These are phyloP conservation scores for Galium porrigens DNA, from an alignment of 305 asterid species.

Conservation along the genomic window DNA sequence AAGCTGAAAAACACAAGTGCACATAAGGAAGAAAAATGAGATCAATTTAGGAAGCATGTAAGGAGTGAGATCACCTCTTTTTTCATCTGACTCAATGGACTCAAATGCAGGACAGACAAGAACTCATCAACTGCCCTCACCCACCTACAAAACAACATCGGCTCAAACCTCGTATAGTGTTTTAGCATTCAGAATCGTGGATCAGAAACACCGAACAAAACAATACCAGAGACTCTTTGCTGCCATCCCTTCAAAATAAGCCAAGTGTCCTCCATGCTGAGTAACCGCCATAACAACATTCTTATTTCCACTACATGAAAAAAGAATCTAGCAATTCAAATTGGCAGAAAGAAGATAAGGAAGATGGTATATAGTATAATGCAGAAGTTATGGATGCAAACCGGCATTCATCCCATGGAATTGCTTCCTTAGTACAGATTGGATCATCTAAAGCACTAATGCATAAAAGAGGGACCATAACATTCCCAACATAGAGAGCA, in stretches of 20 bases:
- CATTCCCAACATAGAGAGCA: slow-evolving; percentile 48
- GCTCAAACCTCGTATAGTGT: not conserved
- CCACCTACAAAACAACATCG: slow-evolving; percentile 49
- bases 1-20: no score
- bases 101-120: slow-evolving; percentile 46
- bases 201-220: not conserved
- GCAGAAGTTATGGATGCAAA: slow-evolving; percentile 10
- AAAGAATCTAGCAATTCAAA: not conserved
- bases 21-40: no score
- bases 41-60: not conserved
- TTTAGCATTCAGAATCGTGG: not conserved
- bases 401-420: slow-evolving; percentile 98
- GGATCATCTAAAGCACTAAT: slow-evolving; percentile 81
- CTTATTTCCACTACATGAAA: slow-evolving; percentile 46
- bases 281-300: slow-evolving; percentile 77
- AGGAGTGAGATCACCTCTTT: slow-evolving; percentile 29
- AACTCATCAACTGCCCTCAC: slow-evolving; percentile 90
- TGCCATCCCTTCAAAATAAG: slow-evolving; percentile 69
- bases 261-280: slow-evolving; percentile 83
- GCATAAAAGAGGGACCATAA: slow-evolving; percentile 78
- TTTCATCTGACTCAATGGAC: slow-evolving; percentile 38
- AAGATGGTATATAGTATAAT: not conserved
- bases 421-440: slow-evolving; percentile 79
- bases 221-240: slow-evolving; percentile 62
- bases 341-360: not conserved